These are phyloP conservation scores for Spathaspora girioi DNA, from an alignment of 805 yeast species.

Conservation along the genomic window DNA sequence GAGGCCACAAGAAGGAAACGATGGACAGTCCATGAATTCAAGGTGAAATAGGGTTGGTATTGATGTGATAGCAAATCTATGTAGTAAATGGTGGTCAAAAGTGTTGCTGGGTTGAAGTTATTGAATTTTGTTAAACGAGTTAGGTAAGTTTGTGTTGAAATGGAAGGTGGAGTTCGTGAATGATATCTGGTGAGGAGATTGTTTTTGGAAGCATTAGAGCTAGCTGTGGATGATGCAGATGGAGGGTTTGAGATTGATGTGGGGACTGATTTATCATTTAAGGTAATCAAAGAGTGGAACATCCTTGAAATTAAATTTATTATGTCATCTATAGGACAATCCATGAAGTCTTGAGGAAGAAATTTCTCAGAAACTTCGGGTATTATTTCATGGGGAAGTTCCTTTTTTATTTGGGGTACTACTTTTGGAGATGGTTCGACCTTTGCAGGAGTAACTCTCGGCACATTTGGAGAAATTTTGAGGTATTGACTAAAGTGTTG, in stretches of 20 bases:
- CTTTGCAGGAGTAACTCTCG: background rate
- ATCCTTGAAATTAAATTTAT: slow-evolving; percentile 72
- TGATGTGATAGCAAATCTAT: slow-evolving; percentile 79
- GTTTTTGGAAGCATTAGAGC: slow-evolving; percentile 3
- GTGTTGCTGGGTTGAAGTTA: slow-evolving; percentile 76
- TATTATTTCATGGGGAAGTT: background rate
- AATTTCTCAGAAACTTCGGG: background rate
- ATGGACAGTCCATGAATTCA: slow-evolving; percentile 91
- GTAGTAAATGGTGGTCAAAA: slow-evolving; percentile 81
- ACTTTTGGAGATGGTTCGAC: background rate
- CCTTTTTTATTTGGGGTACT: background rate
- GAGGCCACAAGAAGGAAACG: slow-evolving; percentile 88
- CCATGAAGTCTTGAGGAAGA: slow-evolving; percentile 52
- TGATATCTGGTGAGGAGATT: slow-evolving; percentile 77
- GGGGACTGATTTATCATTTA: slow-evolving; percentile 63
- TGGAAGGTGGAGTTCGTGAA: slow-evolving; percentile 87
- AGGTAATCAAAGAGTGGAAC: slow-evolving; percentile 67
- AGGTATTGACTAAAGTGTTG: background rate
- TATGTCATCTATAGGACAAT: slow-evolving; percentile 68
- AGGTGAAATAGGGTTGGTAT: slow-evolving; percentile 69
- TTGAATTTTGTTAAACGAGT: slow-evolving; percentile 79
- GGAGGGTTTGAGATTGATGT: slow-evolving; percentile 25
- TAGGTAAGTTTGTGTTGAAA: slow-evolving; percentile 74
- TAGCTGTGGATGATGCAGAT: slow-evolving; percentile 12
- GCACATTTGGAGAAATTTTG: background rate